A percentile compares a stretch with the other conserved stretches of the same genome.
Evolutionary conservation across 1,284 basidiomycete species (phyloP).

Genomic region (Erythrobasidium hasegawianum): DNA sequence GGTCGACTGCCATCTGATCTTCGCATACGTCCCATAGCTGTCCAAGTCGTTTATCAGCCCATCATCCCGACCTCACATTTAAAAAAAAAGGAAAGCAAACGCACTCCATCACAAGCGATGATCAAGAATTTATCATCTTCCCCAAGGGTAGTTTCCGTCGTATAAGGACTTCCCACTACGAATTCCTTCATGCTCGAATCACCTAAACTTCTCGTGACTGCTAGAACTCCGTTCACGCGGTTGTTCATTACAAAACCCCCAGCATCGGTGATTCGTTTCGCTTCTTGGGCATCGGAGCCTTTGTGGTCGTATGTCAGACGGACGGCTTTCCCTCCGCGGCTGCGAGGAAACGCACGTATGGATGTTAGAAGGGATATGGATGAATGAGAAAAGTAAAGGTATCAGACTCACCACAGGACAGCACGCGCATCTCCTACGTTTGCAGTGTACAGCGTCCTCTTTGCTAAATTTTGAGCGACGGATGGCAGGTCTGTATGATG

Average conservation of each 20-base stretch:
- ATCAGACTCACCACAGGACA: slow-evolving; percentile 61
- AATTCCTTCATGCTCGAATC: slow-evolving; percentile 99
- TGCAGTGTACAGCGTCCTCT: slow-evolving; percentile 86
- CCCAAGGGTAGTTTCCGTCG: slow-evolving; percentile 90
- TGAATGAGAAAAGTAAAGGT: background rate
- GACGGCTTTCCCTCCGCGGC: slow-evolving; percentile 79
- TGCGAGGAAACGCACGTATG: too few relatives aligned
- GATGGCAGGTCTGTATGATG: background rate
- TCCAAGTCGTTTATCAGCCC: too few relatives aligned
- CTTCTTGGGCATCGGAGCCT: slow-evolving; percentile 93
- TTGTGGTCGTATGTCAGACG: slow-evolving; percentile 98
- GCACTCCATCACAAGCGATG: slow-evolving; percentile 93
- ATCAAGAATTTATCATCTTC: slow-evolving; percentile 92
- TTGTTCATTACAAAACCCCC: slow-evolving; percentile 99
- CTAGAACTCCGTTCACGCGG: slow-evolving; percentile 79
- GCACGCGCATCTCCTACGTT: slow-evolving; percentile 93
- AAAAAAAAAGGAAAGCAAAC: too few relatives aligned
- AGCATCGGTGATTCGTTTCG: slow-evolving; percentile 93
- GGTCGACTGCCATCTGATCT: slow-evolving; percentile 87
- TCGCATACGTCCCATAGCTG: slow-evolving; percentile 95
- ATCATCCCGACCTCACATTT: too few relatives aligned
- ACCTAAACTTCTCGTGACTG: slow-evolving; percentile 91
- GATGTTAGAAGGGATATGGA: too few relatives aligned
- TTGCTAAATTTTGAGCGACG: slow-evolving; percentile 47
- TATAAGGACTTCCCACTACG: slow-evolving; percentile 95